These are phyloP conservation scores for Evansstolkia leycettana DNA, from an alignment of 495 filamentous ascomycete species.

Conservation along the genomic window DNA sequence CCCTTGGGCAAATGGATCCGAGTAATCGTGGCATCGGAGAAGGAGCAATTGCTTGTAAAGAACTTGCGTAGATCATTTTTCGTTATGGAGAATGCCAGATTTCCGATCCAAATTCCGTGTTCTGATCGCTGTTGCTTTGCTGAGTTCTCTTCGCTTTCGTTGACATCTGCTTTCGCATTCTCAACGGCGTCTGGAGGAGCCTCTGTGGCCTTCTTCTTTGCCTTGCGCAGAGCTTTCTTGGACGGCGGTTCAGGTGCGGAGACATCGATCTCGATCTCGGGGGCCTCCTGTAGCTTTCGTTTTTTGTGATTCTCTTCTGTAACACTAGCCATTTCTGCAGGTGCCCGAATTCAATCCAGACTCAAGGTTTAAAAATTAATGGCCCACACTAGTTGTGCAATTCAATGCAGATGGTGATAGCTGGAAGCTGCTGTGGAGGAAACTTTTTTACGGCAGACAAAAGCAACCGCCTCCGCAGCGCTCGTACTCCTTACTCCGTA, in stretches of 20 bases:
- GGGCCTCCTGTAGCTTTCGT: constrained; percentile 46
- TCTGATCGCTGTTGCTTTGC: constrained; percentile 51
- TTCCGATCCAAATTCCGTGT: constrained; percentile 91
- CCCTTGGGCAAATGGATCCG: constrained; percentile 65
- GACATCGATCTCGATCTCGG: constrained; percentile 82
- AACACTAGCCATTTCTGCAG: constrained; percentile 22
- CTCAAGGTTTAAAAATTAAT: too few species aligned
- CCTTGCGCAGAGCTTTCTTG: constrained; percentile 72
- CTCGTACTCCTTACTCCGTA: too few species aligned
- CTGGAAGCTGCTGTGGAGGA: too few species aligned
- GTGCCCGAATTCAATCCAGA: too few species aligned
- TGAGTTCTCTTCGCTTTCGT: constrained; percentile 21
- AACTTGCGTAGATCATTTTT: constrained; percentile 61
- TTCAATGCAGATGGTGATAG: too few species aligned
- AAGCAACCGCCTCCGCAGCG: neutral
- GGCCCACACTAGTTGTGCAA: too few species aligned
- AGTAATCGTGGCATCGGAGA: constrained; percentile 59
- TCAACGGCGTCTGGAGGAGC: constrained; percentile 17
- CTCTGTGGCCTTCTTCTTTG: constrained; percentile 55
- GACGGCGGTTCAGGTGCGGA: constrained; percentile 80
- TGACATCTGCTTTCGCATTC: constrained; percentile 16
- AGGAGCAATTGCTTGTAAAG: constrained; percentile 55
- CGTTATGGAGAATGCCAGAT: constrained; percentile 70
- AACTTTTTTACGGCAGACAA: constrained; percentile 16
- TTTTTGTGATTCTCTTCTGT: constrained; percentile 44